A percentile compares a stretch with the other conserved stretches of the same genome.
phyloP scores from a whole-genome alignment of 148 eudicot genomes.

The Camellia lanceoleosa region DNA sequence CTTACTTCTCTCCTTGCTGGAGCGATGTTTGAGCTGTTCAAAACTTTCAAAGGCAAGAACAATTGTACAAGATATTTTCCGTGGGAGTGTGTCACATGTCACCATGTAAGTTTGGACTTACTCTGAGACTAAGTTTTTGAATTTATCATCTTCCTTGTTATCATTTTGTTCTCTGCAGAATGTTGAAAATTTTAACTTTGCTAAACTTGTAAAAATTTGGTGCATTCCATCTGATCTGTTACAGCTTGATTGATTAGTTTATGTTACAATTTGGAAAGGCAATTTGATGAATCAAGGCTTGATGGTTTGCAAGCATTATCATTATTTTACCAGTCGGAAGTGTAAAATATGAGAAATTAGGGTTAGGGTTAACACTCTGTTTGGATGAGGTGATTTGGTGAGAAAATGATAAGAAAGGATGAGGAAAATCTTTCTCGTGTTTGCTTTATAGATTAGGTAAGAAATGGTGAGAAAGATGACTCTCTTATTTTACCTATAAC shows the following conservation, averaged over 20 bases:
- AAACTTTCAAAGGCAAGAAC: constrained; percentile 61
- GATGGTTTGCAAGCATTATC: constrained; percentile 5
- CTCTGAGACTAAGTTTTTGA: background rate
- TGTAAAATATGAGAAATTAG: no score
- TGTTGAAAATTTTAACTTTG: background rate
- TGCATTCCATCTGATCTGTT: background rate
- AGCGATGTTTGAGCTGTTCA: constrained; percentile 72
- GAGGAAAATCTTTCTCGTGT: no score
- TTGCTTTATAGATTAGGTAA: no score
- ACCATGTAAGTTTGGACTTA: constrained; percentile 57
- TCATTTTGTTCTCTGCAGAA: background rate
- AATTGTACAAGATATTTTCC: constrained; percentile 82
- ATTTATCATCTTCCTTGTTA: background rate
- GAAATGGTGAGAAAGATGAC: no score
- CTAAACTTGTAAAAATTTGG: background rate
- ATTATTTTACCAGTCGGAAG: background rate
- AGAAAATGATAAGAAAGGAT: no score
- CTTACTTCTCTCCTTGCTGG: constrained; percentile 85
- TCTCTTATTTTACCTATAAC: no score
- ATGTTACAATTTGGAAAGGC: background rate
- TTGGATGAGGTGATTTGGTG: no score
- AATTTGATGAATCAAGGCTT: background rate
- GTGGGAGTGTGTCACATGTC: constrained; percentile 93
- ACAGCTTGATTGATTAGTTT: background rate
- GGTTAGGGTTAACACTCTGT: no score